phyloP scores from a whole-genome alignment of 495 filamentous ascomycete genomes.

The Copromyces sp. region DNA sequence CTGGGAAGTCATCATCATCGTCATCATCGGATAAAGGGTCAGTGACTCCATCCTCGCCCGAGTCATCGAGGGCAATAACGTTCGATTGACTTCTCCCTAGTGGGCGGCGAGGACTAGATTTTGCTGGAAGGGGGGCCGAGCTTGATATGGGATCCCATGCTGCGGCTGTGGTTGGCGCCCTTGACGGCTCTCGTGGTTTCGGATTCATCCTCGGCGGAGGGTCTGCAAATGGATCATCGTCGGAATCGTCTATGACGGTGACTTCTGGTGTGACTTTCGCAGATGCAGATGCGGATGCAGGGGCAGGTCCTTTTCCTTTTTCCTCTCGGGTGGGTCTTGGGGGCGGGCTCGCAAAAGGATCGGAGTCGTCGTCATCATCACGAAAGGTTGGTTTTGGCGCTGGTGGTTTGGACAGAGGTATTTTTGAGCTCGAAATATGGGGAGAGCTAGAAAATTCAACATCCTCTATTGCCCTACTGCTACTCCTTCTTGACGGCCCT shows the following conservation, averaged over 20 bases:
- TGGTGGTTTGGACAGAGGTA: neutral
- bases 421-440: conserved; percentile 8
- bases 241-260: neutral
- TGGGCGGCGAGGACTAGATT: conserved; percentile 1
- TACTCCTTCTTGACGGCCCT: conserved; percentile 7
- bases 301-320: neutral
- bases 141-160: conserved; percentile 41
- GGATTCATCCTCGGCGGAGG: conserved; percentile 5
- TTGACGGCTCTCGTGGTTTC: neutral
- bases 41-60: conserved; percentile 12
- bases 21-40: conserved; percentile 3
- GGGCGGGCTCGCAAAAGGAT: neutral
- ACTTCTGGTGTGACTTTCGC: neutral
- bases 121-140: conserved; percentile 27
- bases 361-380: neutral
- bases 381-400: neutral
- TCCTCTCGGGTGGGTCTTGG: neutral
- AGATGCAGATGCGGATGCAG: neutral
- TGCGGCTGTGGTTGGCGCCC: conserved; percentile 6
- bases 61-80: conserved; percentile 21
- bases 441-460: conserved; percentile 13
- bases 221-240: conserved; percentile 11
- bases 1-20: conserved; percentile 31
- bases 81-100: conserved; percentile 11
- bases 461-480: neutral